These are phyloP conservation scores for Zangia roseola DNA, from an alignment of 768 basidiomycete genomes.

Conservation along the genomic window DNA sequence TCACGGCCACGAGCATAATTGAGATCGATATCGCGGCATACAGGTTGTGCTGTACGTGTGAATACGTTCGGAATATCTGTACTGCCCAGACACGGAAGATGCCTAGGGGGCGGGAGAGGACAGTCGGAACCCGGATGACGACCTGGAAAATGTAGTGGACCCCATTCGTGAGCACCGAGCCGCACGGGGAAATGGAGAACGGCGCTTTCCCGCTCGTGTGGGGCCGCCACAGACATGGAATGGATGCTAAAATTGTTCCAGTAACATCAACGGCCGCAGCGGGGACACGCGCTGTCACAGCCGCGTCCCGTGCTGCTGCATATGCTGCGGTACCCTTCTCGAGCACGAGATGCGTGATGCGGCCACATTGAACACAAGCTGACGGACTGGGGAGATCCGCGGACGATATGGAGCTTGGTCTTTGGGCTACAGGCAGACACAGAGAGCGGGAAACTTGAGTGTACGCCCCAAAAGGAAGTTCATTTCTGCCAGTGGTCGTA, in stretches of 20 bases:
- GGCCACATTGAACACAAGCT: constrained; percentile 5
- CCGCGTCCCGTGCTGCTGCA: constrained; percentile 1
- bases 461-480: constrained; percentile 13
- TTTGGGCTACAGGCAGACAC: constrained; percentile 11
- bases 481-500: constrained; percentile 2
- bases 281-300: constrained; percentile 4
- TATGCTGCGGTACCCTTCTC: constrained; percentile 5
- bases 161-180: constrained; percentile 3
- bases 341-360: constrained; percentile 13
- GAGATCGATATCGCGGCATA: constrained; percentile 12
- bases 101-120: constrained; percentile 6
- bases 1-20: constrained; percentile 10
- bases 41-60: constrained; percentile 16
- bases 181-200: constrained; percentile 9
- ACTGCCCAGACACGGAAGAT: neutral
- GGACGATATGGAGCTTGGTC: constrained; percentile 20
- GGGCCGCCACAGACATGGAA: neutral
- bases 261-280: neutral
- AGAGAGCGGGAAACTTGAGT: constrained; percentile 8
- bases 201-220: constrained; percentile 2
- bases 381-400: constrained; percentile 18
- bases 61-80: constrained; percentile 9
- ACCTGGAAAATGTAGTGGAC: constrained; percentile 7
- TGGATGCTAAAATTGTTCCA: constrained; percentile 3
- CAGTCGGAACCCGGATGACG: constrained; percentile 11